Base-by-base conservation (phyloP, 768 basidiomycete genomes). In the Agrocybe pediades region DNA sequence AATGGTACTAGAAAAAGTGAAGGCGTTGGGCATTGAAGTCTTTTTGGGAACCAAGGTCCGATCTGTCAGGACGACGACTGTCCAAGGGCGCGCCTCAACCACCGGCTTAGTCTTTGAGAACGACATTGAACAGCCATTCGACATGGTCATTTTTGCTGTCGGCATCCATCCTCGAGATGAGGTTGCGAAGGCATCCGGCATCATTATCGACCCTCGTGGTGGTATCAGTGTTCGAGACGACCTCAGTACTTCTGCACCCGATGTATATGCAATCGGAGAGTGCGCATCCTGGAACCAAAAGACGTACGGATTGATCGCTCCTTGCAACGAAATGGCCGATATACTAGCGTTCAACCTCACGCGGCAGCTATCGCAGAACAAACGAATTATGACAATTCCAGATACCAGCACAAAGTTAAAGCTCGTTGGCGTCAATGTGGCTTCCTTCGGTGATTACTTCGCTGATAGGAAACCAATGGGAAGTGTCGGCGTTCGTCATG, bases 281-380 rank as follows among this genome's bases (percentile, higher is more conserved):
- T 91, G 89, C 62, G 87, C 87, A 1, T 76, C 74, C 44, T 90
- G 86, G 86, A 74, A 70, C 48, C 80, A 76, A 2, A 81, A 86
- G 36, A 82, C 78, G n/a, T 90, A 87, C 59, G 88, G 88, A 2
- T 72, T 91, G 9, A 87, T 90, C 60, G 87, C 80, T 2, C 88
- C 88, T n/a, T 87, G 88, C 36, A 76, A 77, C 74, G 84, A 86
- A 65, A 90, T 90, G 88, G 88, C 88, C 19, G 84, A 87, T 56
- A 82, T 90, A 52, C 72, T 91, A 1, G 73, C 87, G 1, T 88
- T 86, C 74, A 91, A 91, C 68, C 69, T 91, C 7, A 84, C 84
- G 19, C 78, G 83, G 68, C 77, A 76, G 0, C 62, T 76, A 46
- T 52, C 66, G 49, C 66, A 72, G 54, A 57, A 64, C 33, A 59